Conservation (phyloP, 2,329 filamentous ascomycete genomes). For the Paraphaeosphaeria minitans region DNA sequence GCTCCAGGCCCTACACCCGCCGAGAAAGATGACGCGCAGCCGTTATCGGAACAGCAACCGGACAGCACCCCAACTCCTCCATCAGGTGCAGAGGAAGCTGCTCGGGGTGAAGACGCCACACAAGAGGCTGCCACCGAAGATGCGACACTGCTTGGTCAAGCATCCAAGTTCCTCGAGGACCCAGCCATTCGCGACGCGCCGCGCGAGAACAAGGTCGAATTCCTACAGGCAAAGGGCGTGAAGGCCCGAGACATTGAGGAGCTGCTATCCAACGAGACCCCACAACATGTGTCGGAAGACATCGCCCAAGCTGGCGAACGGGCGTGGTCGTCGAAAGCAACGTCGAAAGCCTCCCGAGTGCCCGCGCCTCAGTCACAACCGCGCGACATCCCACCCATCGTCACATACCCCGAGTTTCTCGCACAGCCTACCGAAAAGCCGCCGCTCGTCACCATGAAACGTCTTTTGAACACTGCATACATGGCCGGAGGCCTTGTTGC, state of each 20-base stretch:
- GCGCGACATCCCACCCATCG: slow-evolving; percentile 62
- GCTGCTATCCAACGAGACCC: slow-evolving; percentile 56
- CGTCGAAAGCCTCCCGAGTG: slow-evolving; percentile 20
- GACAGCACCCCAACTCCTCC: slow-evolving; percentile 20
- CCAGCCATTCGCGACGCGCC: slow-evolving; percentile 71
- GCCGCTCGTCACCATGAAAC: slow-evolving; percentile 62
- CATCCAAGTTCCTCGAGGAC: slow-evolving; percentile 76
- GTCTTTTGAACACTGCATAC: slow-evolving; percentile 62
- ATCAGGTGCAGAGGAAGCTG: slow-evolving; percentile 13
- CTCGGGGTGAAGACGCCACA: slow-evolving; percentile 16
- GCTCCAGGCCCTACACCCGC: slow-evolving; percentile 10
- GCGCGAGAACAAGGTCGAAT: slow-evolving; percentile 73
- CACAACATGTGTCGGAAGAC: slow-evolving; percentile 20
- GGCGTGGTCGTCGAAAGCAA: slow-evolving; percentile 37
- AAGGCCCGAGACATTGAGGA: slow-evolving; percentile 68
- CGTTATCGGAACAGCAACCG: slow-evolving; percentile 20
- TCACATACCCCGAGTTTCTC: slow-evolving; percentile 71
- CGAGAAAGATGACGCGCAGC: slow-evolving; percentile 18
- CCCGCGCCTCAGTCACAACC: slow-evolving; percentile 26
- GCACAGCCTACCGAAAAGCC: slow-evolving; percentile 63
- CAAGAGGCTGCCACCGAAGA: slow-evolving; percentile 10
- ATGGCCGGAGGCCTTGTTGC: slow-evolving; percentile 60
- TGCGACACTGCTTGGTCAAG: slow-evolving; percentile 62
- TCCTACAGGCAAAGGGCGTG: slow-evolving; percentile 79
- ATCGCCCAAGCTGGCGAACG: slow-evolving; percentile 30